Percentiles rank a stretch among this genome's conserved stretches.
Evolutionary conservation across 2,329 filamentous ascomycete species (phyloP).

Genomic region (Trichoderma sp.): DNA sequence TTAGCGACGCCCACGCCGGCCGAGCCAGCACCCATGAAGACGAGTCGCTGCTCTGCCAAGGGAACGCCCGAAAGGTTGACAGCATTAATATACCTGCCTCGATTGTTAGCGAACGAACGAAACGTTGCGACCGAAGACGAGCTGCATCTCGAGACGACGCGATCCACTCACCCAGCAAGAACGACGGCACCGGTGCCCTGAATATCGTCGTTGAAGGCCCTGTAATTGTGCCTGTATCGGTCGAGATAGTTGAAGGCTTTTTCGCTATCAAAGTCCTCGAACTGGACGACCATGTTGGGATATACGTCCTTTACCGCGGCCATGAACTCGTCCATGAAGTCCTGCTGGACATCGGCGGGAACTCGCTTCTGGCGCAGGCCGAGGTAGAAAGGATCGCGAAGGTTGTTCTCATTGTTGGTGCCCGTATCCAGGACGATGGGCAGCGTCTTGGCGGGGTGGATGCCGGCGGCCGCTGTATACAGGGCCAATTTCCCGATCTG

Average conservation of each 20-base stretch:
- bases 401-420: slow-evolving; percentile 67
- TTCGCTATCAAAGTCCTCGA: slow-evolving; percentile 94
- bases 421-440: slow-evolving; percentile 69
- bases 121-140: not conserved
- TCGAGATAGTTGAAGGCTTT: slow-evolving; percentile 91
- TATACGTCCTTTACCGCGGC: slow-evolving; percentile 75
- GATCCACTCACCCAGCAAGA: slow-evolving; percentile 67
- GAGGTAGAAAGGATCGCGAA: slow-evolving; percentile 78
- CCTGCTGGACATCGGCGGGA: slow-evolving; percentile 74
- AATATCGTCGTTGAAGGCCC: slow-evolving; percentile 98
- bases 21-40: slow-evolving; percentile 94
- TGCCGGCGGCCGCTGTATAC: slow-evolving; percentile 94
- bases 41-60: slow-evolving; percentile 85
- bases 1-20: slow-evolving; percentile 97
- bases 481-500: slow-evolving; percentile 89
- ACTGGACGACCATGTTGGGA: slow-evolving; percentile 76
- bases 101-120: slow-evolving; percentile 4
- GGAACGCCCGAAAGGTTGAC: slow-evolving; percentile 86
- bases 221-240: slow-evolving; percentile 84
- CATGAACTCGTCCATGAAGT: slow-evolving; percentile 98
- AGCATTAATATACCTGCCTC: slow-evolving; percentile 60
- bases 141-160: not conserved
- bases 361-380: slow-evolving; percentile 84
- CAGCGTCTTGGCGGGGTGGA: slow-evolving; percentile 82
- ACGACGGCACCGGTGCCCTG: slow-evolving; percentile 97